A percentile compares a stretch with the other conserved stretches of the same genome.
Conservation (phyloP, 2,329 filamentous ascomycete species). For the Dactylellina drechsleri region DNA sequence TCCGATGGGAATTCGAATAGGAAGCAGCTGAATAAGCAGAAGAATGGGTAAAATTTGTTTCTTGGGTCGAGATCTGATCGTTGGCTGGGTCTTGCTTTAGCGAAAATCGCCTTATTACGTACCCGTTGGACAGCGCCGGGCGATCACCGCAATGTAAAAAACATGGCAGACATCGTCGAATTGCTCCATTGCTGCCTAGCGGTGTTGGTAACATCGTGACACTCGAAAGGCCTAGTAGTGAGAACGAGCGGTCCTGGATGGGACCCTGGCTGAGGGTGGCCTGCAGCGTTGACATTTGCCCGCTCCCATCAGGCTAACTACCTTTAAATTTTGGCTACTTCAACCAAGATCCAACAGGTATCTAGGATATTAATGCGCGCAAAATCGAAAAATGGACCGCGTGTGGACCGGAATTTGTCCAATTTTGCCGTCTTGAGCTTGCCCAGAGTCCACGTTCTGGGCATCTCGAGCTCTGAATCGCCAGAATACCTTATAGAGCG, state of each 20-base stretch:
- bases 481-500: not conserved
- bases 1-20: not conserved
- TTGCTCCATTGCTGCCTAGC: slow-evolving; percentile 39
- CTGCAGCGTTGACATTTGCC: too few species aligned
- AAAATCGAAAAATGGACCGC: slow-evolving; percentile 1
- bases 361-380: slow-evolving; percentile 37
- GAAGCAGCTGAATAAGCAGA: too few species aligned
- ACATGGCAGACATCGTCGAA: slow-evolving; percentile 40
- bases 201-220: too few species aligned
- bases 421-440: slow-evolving; percentile 30
- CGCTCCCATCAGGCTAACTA: too few species aligned
- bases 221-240: not conserved
- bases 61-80: slow-evolving; percentile 8
- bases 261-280: too few species aligned
- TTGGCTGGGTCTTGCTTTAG: slow-evolving; percentile 32
- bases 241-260: not conserved
- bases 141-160: slow-evolving; percentile 46
- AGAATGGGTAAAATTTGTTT: not conserved
- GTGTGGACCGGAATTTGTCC: slow-evolving; percentile 1
- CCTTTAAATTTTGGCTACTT: too few species aligned
- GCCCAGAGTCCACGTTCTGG: not conserved
- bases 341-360: not conserved
- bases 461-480: too few species aligned
- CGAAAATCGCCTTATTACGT: slow-evolving; percentile 48
- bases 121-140: slow-evolving; percentile 6